Base-by-base conservation (phyloP, 805 yeast genomes). In the Yarrowia sp. region DNA sequence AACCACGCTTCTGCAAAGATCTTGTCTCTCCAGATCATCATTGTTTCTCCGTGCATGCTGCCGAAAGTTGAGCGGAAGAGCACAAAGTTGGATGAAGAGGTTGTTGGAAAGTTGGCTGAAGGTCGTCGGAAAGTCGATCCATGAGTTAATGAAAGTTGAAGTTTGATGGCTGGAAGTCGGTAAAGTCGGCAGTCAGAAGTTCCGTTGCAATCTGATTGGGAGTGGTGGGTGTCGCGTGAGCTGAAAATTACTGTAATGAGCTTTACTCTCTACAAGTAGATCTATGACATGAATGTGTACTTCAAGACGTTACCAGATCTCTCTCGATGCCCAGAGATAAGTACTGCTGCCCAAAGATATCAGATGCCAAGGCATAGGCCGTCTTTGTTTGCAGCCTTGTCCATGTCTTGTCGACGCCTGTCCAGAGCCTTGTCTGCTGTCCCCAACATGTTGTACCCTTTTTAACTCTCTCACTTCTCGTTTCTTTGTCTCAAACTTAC, bases 401-500 rank as follows among this genome's bases (percentile, higher is more conserved):
- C 32, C 4, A 26, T 26, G 32, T 26, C 32, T 26, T 26, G 49
- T 15, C 49, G 26, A 19, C 26, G 26, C 15, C 49, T 19, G 40
- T 45, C n/a, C 12, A 3, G 32, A 5, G 32, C 32, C 32, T 26
- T 26, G 32, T 26, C 32, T 7, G 5, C 19, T 36, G 58, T 52
- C 11, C 14, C 5, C 5, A 2, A 26, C 53, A 5, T 32, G 8
- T 26, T 19, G 19, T 19, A 19, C 19, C 19, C 19, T 19, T 19
- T 19, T 19, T 19, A 19, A 19, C 14, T 3, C 19, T n/a, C 15
- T 15, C 5, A 12, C 53, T 15, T 9, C 56, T n/a, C 9, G 8
- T 8, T 12, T 52, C 42, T 52, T 49, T 49, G 55, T 49, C 22
- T 46, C 16, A 59, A 43, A 40, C 65, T 59, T 59, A 59, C 65